phyloP scores from a whole-genome alignment of 2,329 filamentous ascomycete genomes.

The Fusarium dimerum region DNA sequence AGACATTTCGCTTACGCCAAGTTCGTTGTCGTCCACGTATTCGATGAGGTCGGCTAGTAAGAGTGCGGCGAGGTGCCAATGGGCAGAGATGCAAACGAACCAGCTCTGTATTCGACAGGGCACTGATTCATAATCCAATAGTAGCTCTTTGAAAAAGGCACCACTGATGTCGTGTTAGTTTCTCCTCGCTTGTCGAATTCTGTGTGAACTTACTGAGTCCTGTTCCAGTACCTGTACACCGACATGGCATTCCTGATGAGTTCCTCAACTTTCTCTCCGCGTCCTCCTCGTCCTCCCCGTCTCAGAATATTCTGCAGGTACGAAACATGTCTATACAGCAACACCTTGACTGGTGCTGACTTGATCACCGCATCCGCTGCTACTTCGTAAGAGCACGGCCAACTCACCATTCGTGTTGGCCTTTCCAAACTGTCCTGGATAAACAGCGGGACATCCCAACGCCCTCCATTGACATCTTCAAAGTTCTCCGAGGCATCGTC shows the following conservation, averaged over 20 bases:
- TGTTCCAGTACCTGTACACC: constrained; percentile 56
- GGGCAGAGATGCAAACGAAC: constrained; percentile 57
- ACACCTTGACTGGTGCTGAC: constrained; percentile 58
- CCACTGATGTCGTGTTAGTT: constrained; percentile 21
- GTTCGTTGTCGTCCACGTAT: constrained; percentile 44
- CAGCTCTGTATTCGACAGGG: constrained; percentile 57
- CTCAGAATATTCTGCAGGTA: constrained; percentile 53
- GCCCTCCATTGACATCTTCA: constrained; percentile 6
- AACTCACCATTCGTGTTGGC: constrained; percentile 33
- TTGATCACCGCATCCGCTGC: constrained; percentile 50
- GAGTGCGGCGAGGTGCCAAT: constrained; percentile 58
- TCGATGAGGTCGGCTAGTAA: constrained; percentile 56
- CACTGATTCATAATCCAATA: constrained; percentile 48
- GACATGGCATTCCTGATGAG: constrained; percentile 47
- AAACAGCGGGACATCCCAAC: constrained; percentile 25
- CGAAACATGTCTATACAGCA: constrained; percentile 55
- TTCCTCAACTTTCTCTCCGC: constrained; percentile 44
- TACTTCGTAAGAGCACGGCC: constrained; percentile 55
- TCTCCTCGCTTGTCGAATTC: neutral
- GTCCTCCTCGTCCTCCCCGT: constrained; percentile 37
- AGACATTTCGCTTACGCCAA: constrained; percentile 23
- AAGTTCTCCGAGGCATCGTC: constrained; percentile 23
- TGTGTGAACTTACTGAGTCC: constrained; percentile 36
- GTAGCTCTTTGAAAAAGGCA: constrained; percentile 51
- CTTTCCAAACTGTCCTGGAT: constrained; percentile 29